Evolutionary conservation across 1,139 yeast species (phyloP).

Genomic region (Debaryomyces sp.): DNA sequence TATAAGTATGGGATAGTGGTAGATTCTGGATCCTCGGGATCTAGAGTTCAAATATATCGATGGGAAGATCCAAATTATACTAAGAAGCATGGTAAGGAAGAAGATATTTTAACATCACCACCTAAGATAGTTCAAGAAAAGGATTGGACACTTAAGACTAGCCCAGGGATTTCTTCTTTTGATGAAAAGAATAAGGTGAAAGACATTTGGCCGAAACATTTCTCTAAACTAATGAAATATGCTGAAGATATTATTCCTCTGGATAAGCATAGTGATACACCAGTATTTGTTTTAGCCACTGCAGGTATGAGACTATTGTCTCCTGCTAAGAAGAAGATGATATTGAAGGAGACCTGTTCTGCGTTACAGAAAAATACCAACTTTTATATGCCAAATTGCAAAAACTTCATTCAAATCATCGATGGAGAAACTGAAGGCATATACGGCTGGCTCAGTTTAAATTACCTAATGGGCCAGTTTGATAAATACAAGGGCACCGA

Average conservation of each 20-base stretch:
- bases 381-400: slow-evolving; percentile 55
- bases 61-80: slow-evolving; percentile 56
- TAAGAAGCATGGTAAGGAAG: slow-evolving; percentile 24
- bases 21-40: slow-evolving; percentile 84
- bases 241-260: slow-evolving; percentile 64
- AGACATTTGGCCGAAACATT: slow-evolving; percentile 63
- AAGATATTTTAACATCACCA: slow-evolving; percentile 47
- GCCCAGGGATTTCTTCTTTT: slow-evolving; percentile 72
- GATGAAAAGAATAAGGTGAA: slow-evolving; percentile 41
- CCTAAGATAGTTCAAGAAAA: slow-evolving; percentile 63
- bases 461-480: slow-evolving; percentile 63
- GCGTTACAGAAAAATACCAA: slow-evolving; percentile 49
- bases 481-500: slow-evolving; percentile 40
- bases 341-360: slow-evolving; percentile 55
- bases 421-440: slow-evolving; percentile 83
- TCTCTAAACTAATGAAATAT: slow-evolving; percentile 53
- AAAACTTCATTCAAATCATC: slow-evolving; percentile 65
- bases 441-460: slow-evolving; percentile 79
- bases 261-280: slow-evolving; percentile 56
- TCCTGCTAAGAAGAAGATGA: slow-evolving; percentile 46
- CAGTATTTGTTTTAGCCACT: slow-evolving; percentile 73
- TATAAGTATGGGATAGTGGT: slow-evolving; percentile 68
- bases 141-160: slow-evolving; percentile 61
- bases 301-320: slow-evolving; percentile 77
- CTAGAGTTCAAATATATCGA: slow-evolving; percentile 67